Base-by-base conservation (phyloP, 306 rosid genomes). In the Sicyos edulis region DNA sequence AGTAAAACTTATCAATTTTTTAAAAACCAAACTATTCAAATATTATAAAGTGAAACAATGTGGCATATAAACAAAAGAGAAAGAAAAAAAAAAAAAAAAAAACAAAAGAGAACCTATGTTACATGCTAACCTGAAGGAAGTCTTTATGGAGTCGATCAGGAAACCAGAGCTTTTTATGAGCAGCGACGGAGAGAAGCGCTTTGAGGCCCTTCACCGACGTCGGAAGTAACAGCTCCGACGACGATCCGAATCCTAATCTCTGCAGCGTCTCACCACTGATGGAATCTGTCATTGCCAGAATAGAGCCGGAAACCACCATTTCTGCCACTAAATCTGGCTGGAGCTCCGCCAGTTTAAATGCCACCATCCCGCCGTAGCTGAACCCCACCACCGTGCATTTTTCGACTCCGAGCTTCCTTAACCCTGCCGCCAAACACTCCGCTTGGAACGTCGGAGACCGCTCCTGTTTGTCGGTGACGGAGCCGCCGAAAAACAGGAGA, bases 281-380 rank as follows among this genome's bases (percentile, higher is more conserved):
- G 0, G 79, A 68, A 13, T 85, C 85, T 0, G 78, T 83, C 78
- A 85, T 76, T 1, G 89, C 86, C 76, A 84, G 8, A 37, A 85
- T 66, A 7, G 89, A 73, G 0, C 95, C 92, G 0, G 91, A 85
- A 0, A 85, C 53, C 56, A 89, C 92, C 55, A 88, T 3, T 2
- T 34, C 83, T 4, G 55, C 9, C 4, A 88, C 96, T 78, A 92
- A 0, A 17, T 92, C 95, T 1, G 82, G 88, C 19, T 72, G 78
- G 72, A 74, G 42, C 81, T 86, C 89, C 0, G 84, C 97, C 89
- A 92, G 57, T 75, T 85, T 88, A 9, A 86, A 92, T 16, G 82
- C 95, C 75, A 92, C 96, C 83, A 84, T 80, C 19, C 95, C 97
- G 0, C 97, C 97, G 19, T 92, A 92, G 19, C 92, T 85, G 13